Percentiles rank a stretch among this genome's conserved stretches.
Conservation (phyloP, 345 rosid species). For the Garcia nutans region DNA sequence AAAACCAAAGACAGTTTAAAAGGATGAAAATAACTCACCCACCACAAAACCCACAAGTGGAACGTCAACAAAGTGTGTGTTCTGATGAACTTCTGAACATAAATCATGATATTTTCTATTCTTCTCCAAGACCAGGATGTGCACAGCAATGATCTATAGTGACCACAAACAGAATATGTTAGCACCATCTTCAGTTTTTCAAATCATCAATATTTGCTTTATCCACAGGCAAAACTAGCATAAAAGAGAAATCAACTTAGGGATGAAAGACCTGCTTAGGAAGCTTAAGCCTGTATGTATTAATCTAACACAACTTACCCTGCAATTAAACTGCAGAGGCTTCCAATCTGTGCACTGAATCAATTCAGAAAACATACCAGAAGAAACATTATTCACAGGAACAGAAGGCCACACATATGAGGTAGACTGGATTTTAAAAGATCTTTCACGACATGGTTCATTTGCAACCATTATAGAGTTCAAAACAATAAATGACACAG, state of each 20-base stretch:
- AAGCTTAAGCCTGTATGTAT: neutral
- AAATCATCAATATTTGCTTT: neutral
- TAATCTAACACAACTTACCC: conserved; percentile 45
- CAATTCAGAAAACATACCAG: conserved; percentile 46
- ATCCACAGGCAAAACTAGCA: neutral
- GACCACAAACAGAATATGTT: conserved; percentile 19
- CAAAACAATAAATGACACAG: conserved; percentile 55
- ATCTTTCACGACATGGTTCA: conserved; percentile 26
- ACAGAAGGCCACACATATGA: conserved; percentile 15
- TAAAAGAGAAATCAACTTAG: conserved; percentile 3
- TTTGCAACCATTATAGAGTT: conserved; percentile 42
- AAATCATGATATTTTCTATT: conserved; percentile 21
- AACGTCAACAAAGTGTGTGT: conserved; percentile 46
- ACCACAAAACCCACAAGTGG: conserved; percentile 73
- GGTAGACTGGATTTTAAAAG: conserved; percentile 21
- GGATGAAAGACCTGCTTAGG: conserved; percentile 6
- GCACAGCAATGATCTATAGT: conserved; percentile 63
- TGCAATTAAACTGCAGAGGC: conserved; percentile 48
- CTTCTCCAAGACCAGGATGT: conserved; percentile 57
- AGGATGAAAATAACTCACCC: conserved; percentile 48
- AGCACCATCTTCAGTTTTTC: neutral
- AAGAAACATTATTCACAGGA: conserved; percentile 31
- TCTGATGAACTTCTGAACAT: conserved; percentile 26
- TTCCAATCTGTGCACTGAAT: conserved; percentile 30
- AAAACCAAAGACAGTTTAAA: neutral